These are phyloP conservation scores for Allium sativum DNA, from an alignment of 106 monocot genomes.

Conservation along the genomic window DNA sequence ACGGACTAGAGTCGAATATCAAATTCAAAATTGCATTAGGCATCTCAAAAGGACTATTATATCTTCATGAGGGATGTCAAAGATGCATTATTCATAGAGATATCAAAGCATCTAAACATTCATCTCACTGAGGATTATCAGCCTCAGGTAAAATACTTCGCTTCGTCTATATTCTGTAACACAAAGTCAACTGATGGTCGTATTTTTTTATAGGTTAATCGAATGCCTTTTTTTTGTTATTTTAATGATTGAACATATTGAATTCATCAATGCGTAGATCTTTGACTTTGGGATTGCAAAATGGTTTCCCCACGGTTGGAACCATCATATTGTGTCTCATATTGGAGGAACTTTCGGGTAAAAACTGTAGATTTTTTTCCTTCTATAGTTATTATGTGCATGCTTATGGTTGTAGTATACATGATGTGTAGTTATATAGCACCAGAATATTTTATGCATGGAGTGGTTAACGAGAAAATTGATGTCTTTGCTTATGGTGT, in stretches of 20 bases:
- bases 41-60: conserved; percentile 75
- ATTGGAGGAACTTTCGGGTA: conserved; percentile 99
- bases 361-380: background rate
- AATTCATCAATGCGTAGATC: conserved; percentile 38
- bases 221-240: background rate
- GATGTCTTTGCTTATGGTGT: conserved; percentile 95
- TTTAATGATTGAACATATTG: background rate
- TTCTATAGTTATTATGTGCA: background rate
- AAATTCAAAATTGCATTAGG: conserved; percentile 81
- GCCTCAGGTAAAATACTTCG: conserved; percentile 52
- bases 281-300: conserved; percentile 98
- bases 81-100: conserved; percentile 93
- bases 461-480: conserved; percentile 81
- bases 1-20: conserved; percentile 51
- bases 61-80: conserved; percentile 89
- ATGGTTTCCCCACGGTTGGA: conserved; percentile 93
- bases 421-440: conserved; percentile 49
- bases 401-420: background rate
- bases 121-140: conserved; percentile 72
- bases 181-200: too few relatives aligned
- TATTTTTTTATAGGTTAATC: too few relatives aligned
- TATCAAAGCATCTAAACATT: conserved; percentile 94
- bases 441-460: conserved; percentile 95
- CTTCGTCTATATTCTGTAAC: too few relatives aligned
- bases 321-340: conserved; percentile 75